phyloP scores from a whole-genome alignment of 2,329 filamentous ascomycete species.

The Aspergillus flavus region DNA sequence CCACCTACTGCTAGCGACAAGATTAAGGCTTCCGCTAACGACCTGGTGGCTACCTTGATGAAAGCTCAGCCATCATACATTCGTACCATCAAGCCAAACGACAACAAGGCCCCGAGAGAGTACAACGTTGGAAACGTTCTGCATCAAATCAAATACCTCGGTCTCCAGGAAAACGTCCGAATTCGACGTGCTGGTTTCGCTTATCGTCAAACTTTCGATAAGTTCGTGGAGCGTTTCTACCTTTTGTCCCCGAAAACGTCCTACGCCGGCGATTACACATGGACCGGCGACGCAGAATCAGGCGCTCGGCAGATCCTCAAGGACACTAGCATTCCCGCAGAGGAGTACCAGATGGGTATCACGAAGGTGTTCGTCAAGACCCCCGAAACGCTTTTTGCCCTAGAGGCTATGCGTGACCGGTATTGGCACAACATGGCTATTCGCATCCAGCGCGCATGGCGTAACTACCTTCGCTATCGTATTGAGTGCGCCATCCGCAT shows the following conservation, averaged over 20 bases:
- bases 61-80: slow-evolving; percentile 98
- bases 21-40: slow-evolving; percentile 92
- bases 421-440: slow-evolving; percentile 99
- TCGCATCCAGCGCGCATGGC: slow-evolving; percentile 94
- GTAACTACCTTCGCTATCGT: slow-evolving; percentile 90
- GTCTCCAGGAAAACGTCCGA: slow-evolving; percentile 98
- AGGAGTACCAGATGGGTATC: slow-evolving; percentile 96
- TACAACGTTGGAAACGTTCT: slow-evolving; percentile 91
- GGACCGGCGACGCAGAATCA: slow-evolving; percentile 83
- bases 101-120: slow-evolving; percentile 94
- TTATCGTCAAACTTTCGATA: slow-evolving; percentile 95
- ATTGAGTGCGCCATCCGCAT: slow-evolving; percentile 91
- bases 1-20: slow-evolving; percentile 95
- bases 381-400: slow-evolving; percentile 91
- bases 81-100: slow-evolving; percentile 98
- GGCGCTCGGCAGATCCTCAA: slow-evolving; percentile 92
- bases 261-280: slow-evolving; percentile 96
- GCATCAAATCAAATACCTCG: slow-evolving; percentile 98
- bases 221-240: slow-evolving; percentile 97
- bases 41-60: slow-evolving; percentile 92
- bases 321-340: slow-evolving; percentile 90
- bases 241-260: slow-evolving; percentile 90
- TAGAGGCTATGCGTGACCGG: slow-evolving; percentile 95
- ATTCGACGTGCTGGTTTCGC: slow-evolving; percentile 96
- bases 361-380: slow-evolving; percentile 98